Evolutionary conservation across 2,329 filamentous ascomycete genomes (phyloP), one percentile per base, ranked within the genome.

Genomic region (Fusarium heterosporum): DNA sequence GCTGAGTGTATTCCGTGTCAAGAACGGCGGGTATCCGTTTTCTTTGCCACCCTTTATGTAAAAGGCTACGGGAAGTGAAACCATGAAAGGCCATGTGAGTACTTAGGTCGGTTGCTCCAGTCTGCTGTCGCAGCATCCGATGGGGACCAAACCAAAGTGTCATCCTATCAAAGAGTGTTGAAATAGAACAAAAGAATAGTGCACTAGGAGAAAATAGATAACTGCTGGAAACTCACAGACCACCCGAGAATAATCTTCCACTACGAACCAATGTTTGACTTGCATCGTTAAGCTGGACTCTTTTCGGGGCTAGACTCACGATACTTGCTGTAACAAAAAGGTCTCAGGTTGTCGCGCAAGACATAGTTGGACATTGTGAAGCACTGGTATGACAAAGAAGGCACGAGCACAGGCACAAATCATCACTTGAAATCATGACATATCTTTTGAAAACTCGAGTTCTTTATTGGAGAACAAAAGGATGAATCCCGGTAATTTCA

Each of bases 21-120:
- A 99, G 89, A 99, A 98, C 76, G 89, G 89, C 32, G 93, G 93
- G 25, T 99, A 99, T 80, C 94, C 94, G 16, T 97, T 98, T 81
- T 93, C 89, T 75, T 85, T 99, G 64, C 96, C 96, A 55, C 96
- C 96, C 12, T 98, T 99, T 79, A 84, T 89, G 80, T 89, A 78
- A 74, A 74, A 61, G n/a, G 25, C 8, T 11, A 17, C 38, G n/a
- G 26, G 13, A 25, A 16, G 3, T 19, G n/a, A 17, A 25, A 26
- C 11, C 17, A 30, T 17, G 17, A 11, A 30, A 28, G 38, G 19
- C n/a, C 26, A 22, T 16, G 4, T 9, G 25, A 28, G 28, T 29
- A 25, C 26, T 11, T 13, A 8, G 10, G 32, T 36, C 22, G 22
- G n/a, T 17, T 36, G 8, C 34, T 36, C n/a, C 5, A 36, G 34